These are phyloP conservation scores for Gynandropsis gynandra DNA, from an alignment of 345 rosid species.

Conservation along the genomic window DNA sequence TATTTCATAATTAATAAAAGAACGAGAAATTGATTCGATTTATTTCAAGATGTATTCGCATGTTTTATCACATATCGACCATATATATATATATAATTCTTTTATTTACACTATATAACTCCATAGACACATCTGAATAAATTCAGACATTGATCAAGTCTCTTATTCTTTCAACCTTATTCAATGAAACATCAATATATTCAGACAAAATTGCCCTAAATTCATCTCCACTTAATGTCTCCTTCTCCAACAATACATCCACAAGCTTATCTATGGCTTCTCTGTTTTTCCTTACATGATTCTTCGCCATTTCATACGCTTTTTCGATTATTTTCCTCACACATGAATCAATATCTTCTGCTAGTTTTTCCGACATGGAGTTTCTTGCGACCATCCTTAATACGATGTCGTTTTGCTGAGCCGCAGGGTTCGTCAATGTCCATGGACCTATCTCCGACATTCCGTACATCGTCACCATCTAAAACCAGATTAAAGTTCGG, in stretches of 20 bases:
- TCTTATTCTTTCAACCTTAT: slow-evolving; percentile 23
- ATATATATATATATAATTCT: too few relatives aligned
- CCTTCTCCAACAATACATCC: slow-evolving; percentile 64
- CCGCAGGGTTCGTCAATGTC: slow-evolving; percentile 49
- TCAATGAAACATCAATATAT: slow-evolving; percentile 25
- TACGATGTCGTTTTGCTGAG: slow-evolving; percentile 45
- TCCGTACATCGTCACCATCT: slow-evolving; percentile 78
- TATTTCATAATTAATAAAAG: too few relatives aligned
- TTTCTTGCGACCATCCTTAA: slow-evolving; percentile 61
- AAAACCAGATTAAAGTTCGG: background rate
- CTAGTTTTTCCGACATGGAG: slow-evolving; percentile 61
- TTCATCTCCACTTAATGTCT: slow-evolving; percentile 59
- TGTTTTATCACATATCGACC: too few relatives aligned
- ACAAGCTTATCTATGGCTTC: slow-evolving; percentile 69
- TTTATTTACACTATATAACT: too few relatives aligned
- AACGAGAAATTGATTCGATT: too few relatives aligned
- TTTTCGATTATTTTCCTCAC: slow-evolving; percentile 35
- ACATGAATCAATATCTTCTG: slow-evolving; percentile 50
- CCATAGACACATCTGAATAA: background rate
- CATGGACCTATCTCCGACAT: slow-evolving; percentile 78
- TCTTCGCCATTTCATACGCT: slow-evolving; percentile 55
- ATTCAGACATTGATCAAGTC: slow-evolving; percentile 36
- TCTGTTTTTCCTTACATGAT: slow-evolving; percentile 45
- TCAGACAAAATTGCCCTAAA: slow-evolving; percentile 55
- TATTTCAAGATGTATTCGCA: too few relatives aligned